phyloP scores from a whole-genome alignment of 2,329 filamentous ascomycete species.

The Tolypocladium album region DNA sequence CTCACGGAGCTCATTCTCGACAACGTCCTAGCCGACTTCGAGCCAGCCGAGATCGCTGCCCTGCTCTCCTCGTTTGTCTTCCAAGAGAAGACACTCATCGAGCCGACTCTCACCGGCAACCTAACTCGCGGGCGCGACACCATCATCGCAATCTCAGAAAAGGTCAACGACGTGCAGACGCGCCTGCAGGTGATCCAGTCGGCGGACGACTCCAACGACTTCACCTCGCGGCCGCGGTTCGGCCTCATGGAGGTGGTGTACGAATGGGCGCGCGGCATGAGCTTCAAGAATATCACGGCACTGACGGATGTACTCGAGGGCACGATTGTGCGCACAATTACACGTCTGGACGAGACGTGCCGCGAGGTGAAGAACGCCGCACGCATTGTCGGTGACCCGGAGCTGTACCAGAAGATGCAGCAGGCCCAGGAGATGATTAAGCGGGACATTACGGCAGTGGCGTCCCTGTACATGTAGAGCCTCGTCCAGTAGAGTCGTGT shows the following conservation, averaged over 20 bases:
- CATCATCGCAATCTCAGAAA: conserved; percentile 84
- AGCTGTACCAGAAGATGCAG: conserved; percentile 93
- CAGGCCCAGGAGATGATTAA: conserved; percentile 96
- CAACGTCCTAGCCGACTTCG: conserved; percentile 90
- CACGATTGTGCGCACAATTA: conserved; percentile 93
- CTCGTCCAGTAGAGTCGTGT: neutral
- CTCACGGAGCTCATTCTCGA: conserved; percentile 93
- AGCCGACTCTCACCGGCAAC: conserved; percentile 70
- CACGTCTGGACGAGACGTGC: conserved; percentile 88
- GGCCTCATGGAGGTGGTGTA: conserved; percentile 96
- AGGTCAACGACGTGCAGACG: conserved; percentile 83
- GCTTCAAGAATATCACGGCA: conserved; percentile 94
- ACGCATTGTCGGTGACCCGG: conserved; percentile 87
- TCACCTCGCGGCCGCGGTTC: conserved; percentile 76
- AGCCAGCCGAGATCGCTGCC: conserved; percentile 92
- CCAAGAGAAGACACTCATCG: conserved; percentile 84
- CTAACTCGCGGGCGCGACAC: conserved; percentile 75
- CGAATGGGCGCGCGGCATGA: conserved; percentile 96
- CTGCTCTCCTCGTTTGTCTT: conserved; percentile 92
- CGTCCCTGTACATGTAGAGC: conserved; percentile 71
- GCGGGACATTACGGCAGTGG: conserved; percentile 84
- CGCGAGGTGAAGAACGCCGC: conserved; percentile 96
- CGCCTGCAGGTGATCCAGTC: conserved; percentile 86
- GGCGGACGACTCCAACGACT: conserved; percentile 85
- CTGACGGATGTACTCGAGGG: conserved; percentile 94